phyloP scores from a whole-genome alignment of 139 green algal genomes.

The Picochlorum sp. region DNA sequence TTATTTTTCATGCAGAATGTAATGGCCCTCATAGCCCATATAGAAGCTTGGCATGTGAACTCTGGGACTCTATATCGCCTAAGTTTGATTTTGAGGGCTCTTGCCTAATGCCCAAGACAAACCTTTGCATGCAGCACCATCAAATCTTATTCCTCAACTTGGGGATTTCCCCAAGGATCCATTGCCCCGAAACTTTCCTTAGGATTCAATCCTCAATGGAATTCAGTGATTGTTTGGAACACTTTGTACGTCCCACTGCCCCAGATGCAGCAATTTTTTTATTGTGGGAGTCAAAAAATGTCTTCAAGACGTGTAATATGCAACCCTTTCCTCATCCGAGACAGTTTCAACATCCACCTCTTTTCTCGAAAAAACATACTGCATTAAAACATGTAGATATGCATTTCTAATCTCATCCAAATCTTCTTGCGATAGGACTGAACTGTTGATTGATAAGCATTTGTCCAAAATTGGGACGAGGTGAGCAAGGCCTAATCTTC shows the following conservation, averaged over 20 bases:
- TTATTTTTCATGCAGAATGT: too few species aligned
- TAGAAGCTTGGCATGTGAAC: too few species aligned
- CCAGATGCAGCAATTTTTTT: slow-evolving; percentile 32
- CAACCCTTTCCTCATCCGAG: too few species aligned
- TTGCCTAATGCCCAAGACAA: too few species aligned
- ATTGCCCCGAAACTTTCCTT: slow-evolving; percentile 7
- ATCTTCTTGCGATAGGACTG: background rate
- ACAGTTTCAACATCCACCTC: too few species aligned
- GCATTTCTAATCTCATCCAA: too few species aligned
- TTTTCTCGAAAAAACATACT: too few species aligned
- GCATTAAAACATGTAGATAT: too few species aligned
- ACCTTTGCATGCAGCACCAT: background rate
- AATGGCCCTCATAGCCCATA: too few species aligned
- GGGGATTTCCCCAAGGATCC: slow-evolving; percentile 27
- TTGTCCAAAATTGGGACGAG: background rate
- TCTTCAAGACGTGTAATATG: too few species aligned
- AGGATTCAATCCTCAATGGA: slow-evolving; percentile 4
- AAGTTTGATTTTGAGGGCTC: slow-evolving; percentile 1
- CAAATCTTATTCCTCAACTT: slow-evolving; percentile 16
- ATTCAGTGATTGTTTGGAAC: too few species aligned
- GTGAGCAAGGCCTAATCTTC: background rate
- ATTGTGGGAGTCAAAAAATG: slow-evolving; percentile 5
- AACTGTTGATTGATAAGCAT: background rate
- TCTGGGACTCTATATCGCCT: background rate
- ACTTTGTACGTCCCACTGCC: background rate